A percentile compares a stretch with the other conserved stretches of the same genome.
Evolutionary conservation across 768 basidiomycete species (phyloP).

Genomic region (Mycena pura): DNA sequence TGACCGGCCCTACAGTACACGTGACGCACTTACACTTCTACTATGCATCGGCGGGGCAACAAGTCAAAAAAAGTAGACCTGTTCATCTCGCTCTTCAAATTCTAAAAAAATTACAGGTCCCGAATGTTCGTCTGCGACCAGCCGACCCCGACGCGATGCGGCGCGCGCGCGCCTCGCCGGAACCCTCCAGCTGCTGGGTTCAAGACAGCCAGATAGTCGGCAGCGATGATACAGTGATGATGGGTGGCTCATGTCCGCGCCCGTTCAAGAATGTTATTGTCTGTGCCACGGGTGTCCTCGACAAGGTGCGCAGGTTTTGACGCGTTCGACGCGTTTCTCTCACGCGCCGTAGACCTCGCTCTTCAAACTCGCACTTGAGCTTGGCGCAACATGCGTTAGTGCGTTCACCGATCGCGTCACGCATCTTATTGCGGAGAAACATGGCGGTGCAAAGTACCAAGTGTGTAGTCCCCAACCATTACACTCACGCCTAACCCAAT

Average conservation of each 20-base stretch:
- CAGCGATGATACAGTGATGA: constrained; percentile 50
- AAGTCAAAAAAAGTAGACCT: constrained; percentile 66
- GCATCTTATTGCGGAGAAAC: constrained; percentile 82
- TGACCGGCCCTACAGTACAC: no score
- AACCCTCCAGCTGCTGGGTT: constrained; percentile 46
- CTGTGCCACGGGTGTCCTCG: constrained; percentile 78
- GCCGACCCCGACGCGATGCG: constrained; percentile 47
- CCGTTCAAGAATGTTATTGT: constrained; percentile 71
- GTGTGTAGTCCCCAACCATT: no score
- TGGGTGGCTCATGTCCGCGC: constrained; percentile 60
- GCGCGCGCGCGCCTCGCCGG: constrained; percentile 32
- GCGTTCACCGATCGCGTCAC: constrained; percentile 89
- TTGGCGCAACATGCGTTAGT: constrained; percentile 73
- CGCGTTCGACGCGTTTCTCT: not conserved
- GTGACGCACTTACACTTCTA: no score
- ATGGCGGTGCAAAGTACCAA: constrained; percentile 85
- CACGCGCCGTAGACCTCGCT: constrained; percentile 58
- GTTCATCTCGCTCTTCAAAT: not conserved
- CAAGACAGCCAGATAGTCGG: constrained; percentile 54
- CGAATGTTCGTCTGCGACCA: constrained; percentile 83
- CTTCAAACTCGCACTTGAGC: constrained; percentile 78
- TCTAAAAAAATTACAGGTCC: constrained; percentile 56
- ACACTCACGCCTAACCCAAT: not conserved
- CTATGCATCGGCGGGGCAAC: constrained; percentile 62
- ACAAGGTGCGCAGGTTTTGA: constrained; percentile 63